Evolutionary conservation across 2,329 filamentous ascomycete genomes (phyloP).

Genomic region (Seiridium cupressi): DNA sequence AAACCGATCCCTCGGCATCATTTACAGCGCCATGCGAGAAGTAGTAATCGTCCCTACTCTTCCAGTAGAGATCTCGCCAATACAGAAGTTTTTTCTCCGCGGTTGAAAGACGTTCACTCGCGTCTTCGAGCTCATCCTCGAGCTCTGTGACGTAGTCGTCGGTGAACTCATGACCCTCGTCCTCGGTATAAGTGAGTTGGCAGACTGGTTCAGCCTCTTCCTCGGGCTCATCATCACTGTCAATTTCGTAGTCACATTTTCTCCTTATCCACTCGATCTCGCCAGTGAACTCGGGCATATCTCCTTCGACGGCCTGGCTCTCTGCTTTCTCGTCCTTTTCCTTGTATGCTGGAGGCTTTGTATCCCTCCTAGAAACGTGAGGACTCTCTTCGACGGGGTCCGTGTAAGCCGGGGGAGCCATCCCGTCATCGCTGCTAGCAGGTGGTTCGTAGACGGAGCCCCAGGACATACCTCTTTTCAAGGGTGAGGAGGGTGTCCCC

Average conservation of each 20-base stretch:
- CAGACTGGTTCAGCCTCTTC: neutral
- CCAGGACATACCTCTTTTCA: neutral
- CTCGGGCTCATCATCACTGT: neutral
- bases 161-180: neutral
- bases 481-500: neutral
- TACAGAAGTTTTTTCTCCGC: neutral
- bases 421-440: neutral
- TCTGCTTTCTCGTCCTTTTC: neutral
- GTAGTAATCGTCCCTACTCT: neutral
- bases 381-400: neutral
- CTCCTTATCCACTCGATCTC: neutral
- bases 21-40: neutral
- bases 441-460: neutral
- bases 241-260: neutral
- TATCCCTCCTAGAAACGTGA: neutral
- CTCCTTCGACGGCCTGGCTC: neutral
- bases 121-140: neutral
- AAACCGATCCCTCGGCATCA: neutral
- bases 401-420: neutral
- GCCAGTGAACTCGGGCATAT: neutral
- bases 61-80: neutral
- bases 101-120: neutral
- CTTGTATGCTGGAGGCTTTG: neutral
- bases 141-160: neutral
- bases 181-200: neutral